These are phyloP conservation scores for Phytopythium oedochilum DNA, from an alignment of 352 stramenopile species.

Conservation along the genomic window DNA sequence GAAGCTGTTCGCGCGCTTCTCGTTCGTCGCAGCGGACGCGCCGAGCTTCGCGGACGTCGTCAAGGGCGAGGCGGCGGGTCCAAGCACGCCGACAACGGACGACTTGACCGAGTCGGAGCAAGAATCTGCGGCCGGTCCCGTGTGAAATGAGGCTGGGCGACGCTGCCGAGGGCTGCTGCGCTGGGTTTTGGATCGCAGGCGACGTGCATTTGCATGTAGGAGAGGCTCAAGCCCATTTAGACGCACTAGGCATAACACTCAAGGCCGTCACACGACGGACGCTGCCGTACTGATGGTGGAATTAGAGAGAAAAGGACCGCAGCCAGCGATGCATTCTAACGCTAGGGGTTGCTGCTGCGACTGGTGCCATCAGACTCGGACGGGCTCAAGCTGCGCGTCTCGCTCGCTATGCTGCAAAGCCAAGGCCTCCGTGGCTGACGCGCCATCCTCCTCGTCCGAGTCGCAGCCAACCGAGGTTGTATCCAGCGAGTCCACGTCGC, in stretches of 20 bases:
- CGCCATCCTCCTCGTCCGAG: neutral
- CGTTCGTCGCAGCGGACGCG: constrained; percentile 60
- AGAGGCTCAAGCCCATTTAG: neutral
- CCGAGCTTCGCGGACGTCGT: constrained; percentile 54
- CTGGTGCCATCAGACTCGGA: neutral
- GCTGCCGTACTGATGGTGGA: neutral
- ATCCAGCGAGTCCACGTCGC: neutral
- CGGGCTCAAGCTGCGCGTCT: neutral
- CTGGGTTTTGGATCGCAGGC: neutral
- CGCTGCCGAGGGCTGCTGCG: neutral
- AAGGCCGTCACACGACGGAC: neutral
- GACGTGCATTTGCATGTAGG: neutral
- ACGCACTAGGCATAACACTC: neutral
- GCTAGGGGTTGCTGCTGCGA: too few species aligned
- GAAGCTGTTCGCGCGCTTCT: constrained; percentile 73
- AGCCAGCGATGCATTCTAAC: too few species aligned
- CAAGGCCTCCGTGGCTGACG: neutral
- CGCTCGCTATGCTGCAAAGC: too few species aligned
- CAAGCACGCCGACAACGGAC: neutral
- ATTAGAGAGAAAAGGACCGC: neutral
- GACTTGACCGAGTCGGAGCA: neutral
- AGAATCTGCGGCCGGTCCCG: too few species aligned
- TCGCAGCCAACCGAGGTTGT: neutral
- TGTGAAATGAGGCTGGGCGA: neutral
- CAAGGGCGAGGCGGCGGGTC: neutral